Evolutionary conservation across 1,284 basidiomycete genomes (phyloP), one percentile per base, ranked within the genome.

Genomic region (Cutaneotrichosporon dermatis): DNA sequence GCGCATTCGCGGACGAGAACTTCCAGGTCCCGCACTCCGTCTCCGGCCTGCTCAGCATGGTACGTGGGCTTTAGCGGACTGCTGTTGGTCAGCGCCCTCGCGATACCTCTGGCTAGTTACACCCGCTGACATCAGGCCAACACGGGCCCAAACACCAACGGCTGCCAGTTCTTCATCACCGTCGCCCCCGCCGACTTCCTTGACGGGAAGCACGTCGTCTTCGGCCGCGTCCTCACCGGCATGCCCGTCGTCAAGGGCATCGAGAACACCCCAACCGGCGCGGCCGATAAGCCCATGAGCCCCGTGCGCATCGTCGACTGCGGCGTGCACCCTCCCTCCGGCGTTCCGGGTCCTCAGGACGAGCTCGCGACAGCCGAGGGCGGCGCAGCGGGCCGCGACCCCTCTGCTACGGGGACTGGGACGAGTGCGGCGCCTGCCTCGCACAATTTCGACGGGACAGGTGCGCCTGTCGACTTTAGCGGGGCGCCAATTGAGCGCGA

Each of bases 161-260:
- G 93, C 2, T 94, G 90, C 12, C 69, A 96, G 86, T 99, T 99
- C 82, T 99, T 99, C 82, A 88, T 99, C 71, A 99, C 96, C 0
- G 92, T 90, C 1, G 91, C 87, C 13, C 88, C 90, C 61, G 94
- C 92, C 66, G 90, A 93, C 66, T 99, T 97, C 75, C 82, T 97
- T 45, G 91, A 97, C 73, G 88, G 88, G 54, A 96, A 96, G 74
- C 93, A 97, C 74, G 88, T 91, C 64, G 91, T 95, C 1, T 97
- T 97, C 70, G 93, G 93, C 9, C 87, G 86, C 66, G 90, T 96
- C 25, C 83, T 88, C 59, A 89, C 91, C 55, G 90, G 90, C 34
- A 85, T 94, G 86, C 83, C 92, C 59, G 92, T 90, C 2, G 82
- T 97, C 54, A 83, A 92, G 62, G 95, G 94, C 75, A 92, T 97